Percentiles rank a stretch among this genome's conserved stretches.
These are phyloP conservation scores for Cubamyces lactineus DNA, from an alignment of 768 basidiomycete species.

Conservation along the genomic window DNA sequence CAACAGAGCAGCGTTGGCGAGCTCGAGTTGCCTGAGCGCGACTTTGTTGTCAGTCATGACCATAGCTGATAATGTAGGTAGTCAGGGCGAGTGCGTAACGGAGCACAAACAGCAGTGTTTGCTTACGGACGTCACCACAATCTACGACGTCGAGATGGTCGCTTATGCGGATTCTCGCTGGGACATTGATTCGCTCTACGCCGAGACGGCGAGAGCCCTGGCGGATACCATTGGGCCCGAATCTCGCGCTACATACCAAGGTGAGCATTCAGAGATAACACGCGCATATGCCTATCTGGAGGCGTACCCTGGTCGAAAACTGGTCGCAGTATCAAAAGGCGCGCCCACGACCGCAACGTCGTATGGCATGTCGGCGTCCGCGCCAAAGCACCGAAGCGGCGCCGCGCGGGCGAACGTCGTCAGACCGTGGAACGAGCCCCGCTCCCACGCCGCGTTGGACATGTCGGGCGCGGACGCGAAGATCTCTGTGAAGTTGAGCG, in stretches of 20 bases:
- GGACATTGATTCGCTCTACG: slow-evolving; percentile 37
- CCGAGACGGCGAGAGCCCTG: slow-evolving; percentile 36
- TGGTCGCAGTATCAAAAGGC: slow-evolving; percentile 39
- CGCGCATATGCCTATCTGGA: neutral
- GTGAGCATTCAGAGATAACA: neutral
- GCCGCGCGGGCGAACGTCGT: slow-evolving; percentile 33
- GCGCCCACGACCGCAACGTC: slow-evolving; percentile 38
- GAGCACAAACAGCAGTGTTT: neutral
- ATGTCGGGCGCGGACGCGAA: slow-evolving; percentile 15
- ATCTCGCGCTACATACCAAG: slow-evolving; percentile 29
- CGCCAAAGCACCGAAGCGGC: slow-evolving; percentile 36
- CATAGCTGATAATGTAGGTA: slow-evolving; percentile 25
- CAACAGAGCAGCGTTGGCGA: slow-evolving; percentile 33
- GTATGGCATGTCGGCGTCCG: slow-evolving; percentile 28
- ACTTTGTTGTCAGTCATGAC: slow-evolving; percentile 35
- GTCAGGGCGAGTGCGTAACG: neutral
- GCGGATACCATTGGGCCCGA: slow-evolving; percentile 40
- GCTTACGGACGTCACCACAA: slow-evolving; percentile 38
- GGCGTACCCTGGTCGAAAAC: slow-evolving; percentile 36
- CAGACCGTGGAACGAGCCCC: slow-evolving; percentile 33
- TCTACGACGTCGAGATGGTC: slow-evolving; percentile 36
- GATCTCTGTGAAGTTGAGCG: slow-evolving; percentile 24
- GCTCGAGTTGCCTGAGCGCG: slow-evolving; percentile 38
- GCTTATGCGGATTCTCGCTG: slow-evolving; percentile 32
- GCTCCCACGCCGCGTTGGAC: slow-evolving; percentile 23